Percentiles rank a stretch among this genome's conserved stretches.
Evolutionary conservation across 495 filamentous ascomycete species (phyloP).

Genomic region (Wilcoxina mikolae): DNA sequence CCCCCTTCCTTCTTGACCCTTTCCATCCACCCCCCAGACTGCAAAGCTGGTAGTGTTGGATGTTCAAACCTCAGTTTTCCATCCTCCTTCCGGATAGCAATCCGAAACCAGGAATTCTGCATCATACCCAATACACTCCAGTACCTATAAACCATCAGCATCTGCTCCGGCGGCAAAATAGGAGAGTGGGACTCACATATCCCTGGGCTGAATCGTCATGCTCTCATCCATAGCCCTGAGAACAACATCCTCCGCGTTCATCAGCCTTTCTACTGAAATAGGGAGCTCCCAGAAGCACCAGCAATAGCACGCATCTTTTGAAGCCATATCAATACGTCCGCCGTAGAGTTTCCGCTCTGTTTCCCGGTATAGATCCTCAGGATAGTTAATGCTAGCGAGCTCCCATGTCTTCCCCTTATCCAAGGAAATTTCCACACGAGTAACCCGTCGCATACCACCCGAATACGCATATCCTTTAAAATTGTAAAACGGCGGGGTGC

Average conservation of each 20-base stretch:
- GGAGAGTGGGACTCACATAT: too few relatives aligned
- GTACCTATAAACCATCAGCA: too few relatives aligned
- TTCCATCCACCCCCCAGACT: slow-evolving; percentile 86
- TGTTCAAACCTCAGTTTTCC: slow-evolving; percentile 67
- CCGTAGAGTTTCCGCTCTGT: slow-evolving; percentile 56
- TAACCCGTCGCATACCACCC: slow-evolving; percentile 75
- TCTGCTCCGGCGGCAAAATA: too few relatives aligned
- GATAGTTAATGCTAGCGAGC: slow-evolving; percentile 67
- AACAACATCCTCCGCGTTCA: slow-evolving; percentile 53
- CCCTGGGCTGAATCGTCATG: slow-evolving; percentile 72
- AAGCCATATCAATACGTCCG: slow-evolving; percentile 65
- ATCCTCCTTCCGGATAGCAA: slow-evolving; percentile 57
- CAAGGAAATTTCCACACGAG: slow-evolving; percentile 68
- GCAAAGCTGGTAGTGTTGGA: slow-evolving; percentile 67
- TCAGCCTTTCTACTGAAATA: slow-evolving; percentile 49
- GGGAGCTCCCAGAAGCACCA: slow-evolving; percentile 89
- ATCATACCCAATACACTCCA: slow-evolving; percentile 97
- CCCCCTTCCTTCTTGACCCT: slow-evolving; percentile 77
- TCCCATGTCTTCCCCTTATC: slow-evolving; percentile 71
- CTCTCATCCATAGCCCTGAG: slow-evolving; percentile 87
- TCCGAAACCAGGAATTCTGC: slow-evolving; percentile 92
- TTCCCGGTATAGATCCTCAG: slow-evolving; percentile 73
- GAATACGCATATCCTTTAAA: slow-evolving; percentile 77
- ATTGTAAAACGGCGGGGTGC: slow-evolving; percentile 36
- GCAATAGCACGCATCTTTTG: slow-evolving; percentile 71